These are phyloP conservation scores for Globomyces pollinis-pini DNA, from an alignment of 192 early-diverging fungal genomes.

Conservation along the genomic window DNA sequence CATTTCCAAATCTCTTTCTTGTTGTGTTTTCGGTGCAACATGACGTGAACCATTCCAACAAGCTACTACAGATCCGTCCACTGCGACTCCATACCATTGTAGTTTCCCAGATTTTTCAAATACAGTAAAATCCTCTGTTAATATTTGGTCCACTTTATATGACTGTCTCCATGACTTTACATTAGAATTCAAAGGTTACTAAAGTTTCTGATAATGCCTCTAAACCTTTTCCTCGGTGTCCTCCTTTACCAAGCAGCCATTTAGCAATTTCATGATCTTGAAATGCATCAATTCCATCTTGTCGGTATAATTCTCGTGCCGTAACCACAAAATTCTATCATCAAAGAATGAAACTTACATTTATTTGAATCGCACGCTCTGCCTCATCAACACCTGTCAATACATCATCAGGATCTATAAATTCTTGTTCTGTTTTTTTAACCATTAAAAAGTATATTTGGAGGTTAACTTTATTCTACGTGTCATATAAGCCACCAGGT, in stretches of 20 bases:
- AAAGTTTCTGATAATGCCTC: conserved; percentile 6
- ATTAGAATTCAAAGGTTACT: background rate
- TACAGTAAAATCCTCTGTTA: background rate
- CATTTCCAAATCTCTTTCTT: background rate
- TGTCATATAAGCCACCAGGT: background rate
- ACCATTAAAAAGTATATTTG: too few relatives aligned
- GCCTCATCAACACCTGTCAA: background rate
- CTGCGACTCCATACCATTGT: conserved; percentile 7
- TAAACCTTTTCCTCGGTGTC: conserved; percentile 1
- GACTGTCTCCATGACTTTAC: conserved; percentile 1
- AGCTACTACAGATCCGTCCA: conserved; percentile 3
- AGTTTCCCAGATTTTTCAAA: background rate
- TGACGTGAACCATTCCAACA: conserved; percentile 6
- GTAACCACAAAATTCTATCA: background rate
- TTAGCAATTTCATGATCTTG: background rate
- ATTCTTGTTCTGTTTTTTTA: background rate
- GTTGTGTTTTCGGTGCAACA: background rate
- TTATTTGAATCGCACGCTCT: background rate
- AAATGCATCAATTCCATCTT: background rate
- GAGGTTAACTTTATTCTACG: background rate
- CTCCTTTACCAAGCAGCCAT: background rate
- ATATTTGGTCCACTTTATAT: background rate
- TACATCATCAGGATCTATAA: conserved; percentile 1
- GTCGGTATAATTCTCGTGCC: background rate
- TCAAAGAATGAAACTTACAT: background rate